Base-by-base conservation (phyloP, 768 basidiomycete species). In the Tephrocybe sp. region DNA sequence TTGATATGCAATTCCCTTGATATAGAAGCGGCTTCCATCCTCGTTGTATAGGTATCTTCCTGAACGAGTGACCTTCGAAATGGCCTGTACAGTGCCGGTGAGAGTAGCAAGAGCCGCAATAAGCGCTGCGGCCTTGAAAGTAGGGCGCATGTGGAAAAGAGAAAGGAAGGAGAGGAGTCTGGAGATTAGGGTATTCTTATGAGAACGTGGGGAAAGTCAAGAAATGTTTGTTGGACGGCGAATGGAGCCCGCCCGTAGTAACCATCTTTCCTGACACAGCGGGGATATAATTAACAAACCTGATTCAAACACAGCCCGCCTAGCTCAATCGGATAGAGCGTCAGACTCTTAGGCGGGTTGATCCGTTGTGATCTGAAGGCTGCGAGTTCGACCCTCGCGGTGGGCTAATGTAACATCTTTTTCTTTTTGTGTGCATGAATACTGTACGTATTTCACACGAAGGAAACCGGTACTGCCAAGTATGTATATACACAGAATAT, bases 1-100 rank as follows among this genome's bases (percentile, higher is more conserved):
- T 64, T 92, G 90, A 67, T 93, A 93, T 10, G 88, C 88, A 47
- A 92, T 69, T 45, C 90, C 91, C 67, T 90, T 91, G 69, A 97
- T 87, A 69, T 83, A 94, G 69, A 94, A 95, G 45, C 94, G 71
- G 31, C 63, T 83, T 3, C 91, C 90, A 42, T 82, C 78, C 3
- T 77, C 77, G 33, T 78, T 78, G 68, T 93, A 95, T 36, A 95
- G 82, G 64, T 93, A 95, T 60, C 82, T 80, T 27, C 90, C 92
- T 23, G 71, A 63, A 37, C 90, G 78, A 31, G 84, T 74, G 57
- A 97, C 76, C 48, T 78, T 75, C 27, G 81, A 75, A 37, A 94
- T 73, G 49, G 89, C 89, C n/a, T 70, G 62, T n/a, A 78, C 82
- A 29, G 71, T 64, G n/a, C 71, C 66, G n/a, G 81, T 57, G 42